A percentile compares a stretch with the other conserved stretches of the same genome.
Conservation (phyloP, 1,284 basidiomycete genomes). For the Athelia sp. region DNA sequence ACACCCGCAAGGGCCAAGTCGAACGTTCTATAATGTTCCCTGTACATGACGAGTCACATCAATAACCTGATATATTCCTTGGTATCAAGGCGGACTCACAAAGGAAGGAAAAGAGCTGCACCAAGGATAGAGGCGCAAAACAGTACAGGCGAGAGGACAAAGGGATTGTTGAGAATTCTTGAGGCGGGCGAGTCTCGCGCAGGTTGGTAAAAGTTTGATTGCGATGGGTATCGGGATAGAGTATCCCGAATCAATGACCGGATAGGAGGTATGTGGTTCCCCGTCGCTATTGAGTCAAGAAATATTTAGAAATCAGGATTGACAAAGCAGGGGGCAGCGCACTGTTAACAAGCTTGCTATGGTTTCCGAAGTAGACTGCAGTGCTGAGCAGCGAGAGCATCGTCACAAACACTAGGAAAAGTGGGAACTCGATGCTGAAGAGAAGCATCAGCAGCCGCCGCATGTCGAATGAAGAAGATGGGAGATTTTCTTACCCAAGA, state of each 20-base stretch:
- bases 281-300: conserved; percentile 33
- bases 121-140: conserved; percentile 40
- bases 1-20: conserved; percentile 75
- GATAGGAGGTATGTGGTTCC: conserved; percentile 48
- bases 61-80: no score
- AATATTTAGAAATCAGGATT: neutral
- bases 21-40: conserved; percentile 50
- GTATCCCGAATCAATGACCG: conserved; percentile 38
- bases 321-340: conserved; percentile 19
- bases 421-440: conserved; percentile 65
- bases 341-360: conserved; percentile 67
- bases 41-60: conserved; percentile 21
- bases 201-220: conserved; percentile 24
- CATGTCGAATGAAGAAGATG: neutral
- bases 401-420: conserved; percentile 54
- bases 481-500: conserved; percentile 31
- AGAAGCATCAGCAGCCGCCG: neutral
- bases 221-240: conserved; percentile 26
- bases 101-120: conserved; percentile 39
- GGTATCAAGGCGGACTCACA: conserved; percentile 39
- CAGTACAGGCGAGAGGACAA: conserved; percentile 33
- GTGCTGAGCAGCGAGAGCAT: conserved; percentile 49
- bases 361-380: conserved; percentile 59
- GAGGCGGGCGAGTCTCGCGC: conserved; percentile 30
- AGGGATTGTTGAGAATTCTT: conserved; percentile 48